phyloP scores from a whole-genome alignment of 2,329 filamentous ascomycete species.

The Aspergillus bombycis region DNA sequence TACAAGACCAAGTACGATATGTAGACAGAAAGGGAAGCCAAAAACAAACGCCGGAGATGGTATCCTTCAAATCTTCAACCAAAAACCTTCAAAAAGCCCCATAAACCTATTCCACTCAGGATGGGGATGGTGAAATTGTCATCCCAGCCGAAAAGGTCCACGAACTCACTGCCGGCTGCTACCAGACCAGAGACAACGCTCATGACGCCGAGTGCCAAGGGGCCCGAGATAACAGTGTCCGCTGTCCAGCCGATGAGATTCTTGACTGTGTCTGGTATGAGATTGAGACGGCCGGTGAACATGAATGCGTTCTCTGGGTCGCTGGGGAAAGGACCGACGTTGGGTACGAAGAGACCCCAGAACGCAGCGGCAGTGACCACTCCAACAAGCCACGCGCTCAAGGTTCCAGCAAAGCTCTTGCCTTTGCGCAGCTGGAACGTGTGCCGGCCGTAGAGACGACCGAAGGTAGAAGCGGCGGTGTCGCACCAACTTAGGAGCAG shows the following conservation, averaged over 20 bases:
- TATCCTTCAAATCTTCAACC: conserved; percentile 43
- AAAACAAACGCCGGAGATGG: neutral
- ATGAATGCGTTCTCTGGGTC: conserved; percentile 74
- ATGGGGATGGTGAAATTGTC: conserved; percentile 97
- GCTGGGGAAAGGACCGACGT: conserved; percentile 66
- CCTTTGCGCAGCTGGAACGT: conserved; percentile 82
- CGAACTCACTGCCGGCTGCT: conserved; percentile 84
- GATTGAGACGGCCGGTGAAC: conserved; percentile 73
- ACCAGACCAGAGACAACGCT: conserved; percentile 86
- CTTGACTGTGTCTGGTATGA: conserved; percentile 65
- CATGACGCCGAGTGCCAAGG: conserved; percentile 75
- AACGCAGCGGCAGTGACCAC: conserved; percentile 82
- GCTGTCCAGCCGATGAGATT: conserved; percentile 64
- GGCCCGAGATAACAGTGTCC: conserved; percentile 66
- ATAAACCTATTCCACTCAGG: conserved; percentile 84
- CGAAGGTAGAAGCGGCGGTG: conserved; percentile 93
- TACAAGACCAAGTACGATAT: neutral
- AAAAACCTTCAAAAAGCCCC: conserved; percentile 89
- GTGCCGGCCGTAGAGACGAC: conserved; percentile 83
- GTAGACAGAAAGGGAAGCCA: conserved; percentile 7
- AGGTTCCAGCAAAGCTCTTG: conserved; percentile 87
- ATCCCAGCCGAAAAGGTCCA: conserved; percentile 92
- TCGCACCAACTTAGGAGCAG: conserved; percentile 97
- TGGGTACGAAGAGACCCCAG: conserved; percentile 82
- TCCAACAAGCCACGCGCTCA: conserved; percentile 81